Evolutionary conservation across 225 moss, liverwort and hornwort genomes (phyloP).

Genomic region (Pseudisothecium myosuroides): DNA sequence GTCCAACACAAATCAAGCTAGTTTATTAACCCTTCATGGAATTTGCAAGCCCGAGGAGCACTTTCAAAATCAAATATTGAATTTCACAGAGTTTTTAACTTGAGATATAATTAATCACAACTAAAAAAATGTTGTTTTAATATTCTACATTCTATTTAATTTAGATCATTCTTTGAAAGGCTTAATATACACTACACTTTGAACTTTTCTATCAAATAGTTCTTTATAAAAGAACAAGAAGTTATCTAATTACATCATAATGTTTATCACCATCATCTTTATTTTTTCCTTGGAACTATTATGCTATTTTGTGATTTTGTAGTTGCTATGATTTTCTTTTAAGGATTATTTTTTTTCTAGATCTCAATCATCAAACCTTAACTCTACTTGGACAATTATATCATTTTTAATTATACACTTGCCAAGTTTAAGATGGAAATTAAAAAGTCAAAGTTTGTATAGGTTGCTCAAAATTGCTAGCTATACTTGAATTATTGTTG

Average conservation of each 20-base stretch:
- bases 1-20: background rate
- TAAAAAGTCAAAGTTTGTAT: background rate
- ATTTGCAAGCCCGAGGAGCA: fast-evolving
- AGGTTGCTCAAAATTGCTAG: background rate
- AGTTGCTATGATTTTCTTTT: background rate
- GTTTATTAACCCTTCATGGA: background rate
- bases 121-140: background rate
- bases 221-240: background rate
- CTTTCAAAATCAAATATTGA: background rate
- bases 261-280: background rate
- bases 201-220: background rate
- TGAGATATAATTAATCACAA: background rate
- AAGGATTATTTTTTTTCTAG: fast-evolving
- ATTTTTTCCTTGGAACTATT: fast-evolving
- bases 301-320: background rate
- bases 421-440: background rate
- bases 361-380: background rate
- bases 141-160: background rate
- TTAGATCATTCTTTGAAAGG: too few relatives aligned
- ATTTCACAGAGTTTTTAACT: background rate
- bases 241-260: background rate
- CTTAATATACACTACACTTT: background rate
- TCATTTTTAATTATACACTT: background rate
- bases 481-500: background rate
- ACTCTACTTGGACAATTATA: background rate